Evolutionary conservation across 2,329 filamentous ascomycete genomes (phyloP).

Genomic region (Fusarium sp.): DNA sequence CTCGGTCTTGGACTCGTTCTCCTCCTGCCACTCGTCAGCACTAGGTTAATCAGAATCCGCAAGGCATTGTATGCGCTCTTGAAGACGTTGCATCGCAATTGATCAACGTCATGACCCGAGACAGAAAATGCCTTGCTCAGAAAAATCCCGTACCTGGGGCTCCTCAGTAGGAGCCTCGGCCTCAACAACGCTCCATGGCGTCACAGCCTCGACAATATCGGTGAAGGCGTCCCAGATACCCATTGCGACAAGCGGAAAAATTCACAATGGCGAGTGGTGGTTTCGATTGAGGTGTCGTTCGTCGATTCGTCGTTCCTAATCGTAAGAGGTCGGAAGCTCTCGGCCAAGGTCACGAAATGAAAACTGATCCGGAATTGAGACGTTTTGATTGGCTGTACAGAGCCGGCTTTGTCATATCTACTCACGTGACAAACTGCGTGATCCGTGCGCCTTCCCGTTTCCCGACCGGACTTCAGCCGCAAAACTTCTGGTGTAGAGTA

Average conservation of each 20-base stretch:
- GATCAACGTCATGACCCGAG: slow-evolving; percentile 21
- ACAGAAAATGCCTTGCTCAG: slow-evolving; percentile 35
- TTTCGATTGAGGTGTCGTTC: slow-evolving; percentile 53
- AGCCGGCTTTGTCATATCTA: slow-evolving; percentile 20
- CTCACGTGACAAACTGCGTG: slow-evolving; percentile 8
- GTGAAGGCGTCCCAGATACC: slow-evolving; percentile 74
- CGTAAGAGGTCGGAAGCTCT: slow-evolving; percentile 58
- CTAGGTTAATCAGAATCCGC: not conserved
- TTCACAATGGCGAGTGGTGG: slow-evolving; percentile 58
- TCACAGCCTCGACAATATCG: slow-evolving; percentile 73
- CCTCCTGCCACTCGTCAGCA: slow-evolving; percentile 50
- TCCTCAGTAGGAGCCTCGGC: slow-evolving; percentile 77
- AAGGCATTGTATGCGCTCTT: slow-evolving; percentile 7
- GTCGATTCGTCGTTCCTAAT: slow-evolving; percentile 51
- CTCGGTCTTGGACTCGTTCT: slow-evolving; percentile 64
- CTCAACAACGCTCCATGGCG: slow-evolving; percentile 73
- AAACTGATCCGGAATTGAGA: slow-evolving; percentile 64
- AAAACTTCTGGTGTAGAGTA: not conserved
- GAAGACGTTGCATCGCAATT: slow-evolving; percentile 28
- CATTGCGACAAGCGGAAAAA: slow-evolving; percentile 63
- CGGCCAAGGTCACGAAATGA: slow-evolving; percentile 56
- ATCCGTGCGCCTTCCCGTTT: slow-evolving; percentile 29
- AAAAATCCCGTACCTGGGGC: slow-evolving; percentile 62
- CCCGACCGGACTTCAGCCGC: slow-evolving; percentile 32
- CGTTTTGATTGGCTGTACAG: slow-evolving; percentile 60